Conservation (phyloP, 2,329 filamentous ascomycete species). For the Chaetoscypha palmicola region DNA sequence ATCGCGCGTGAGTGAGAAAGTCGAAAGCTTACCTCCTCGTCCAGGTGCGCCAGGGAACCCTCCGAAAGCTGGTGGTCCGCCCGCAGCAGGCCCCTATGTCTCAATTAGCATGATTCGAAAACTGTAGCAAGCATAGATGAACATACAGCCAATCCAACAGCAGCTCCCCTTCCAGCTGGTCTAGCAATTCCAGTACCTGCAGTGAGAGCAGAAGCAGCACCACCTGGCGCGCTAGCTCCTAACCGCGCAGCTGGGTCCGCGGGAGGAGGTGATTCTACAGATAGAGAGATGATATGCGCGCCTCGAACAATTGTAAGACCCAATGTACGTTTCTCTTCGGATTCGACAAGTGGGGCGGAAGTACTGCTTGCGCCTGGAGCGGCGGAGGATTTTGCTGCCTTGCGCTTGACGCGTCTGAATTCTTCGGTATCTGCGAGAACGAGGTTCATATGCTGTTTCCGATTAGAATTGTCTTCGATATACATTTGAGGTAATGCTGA, state of each 20-base stretch:
- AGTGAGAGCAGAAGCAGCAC: constrained; percentile 58
- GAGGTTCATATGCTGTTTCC: constrained; percentile 87
- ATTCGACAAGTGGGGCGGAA: constrained; percentile 65
- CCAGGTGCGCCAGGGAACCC: constrained; percentile 46
- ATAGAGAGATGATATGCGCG: constrained; percentile 88
- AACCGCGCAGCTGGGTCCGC: constrained; percentile 87
- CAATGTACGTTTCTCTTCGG: constrained; percentile 95
- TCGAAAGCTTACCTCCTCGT: constrained; percentile 49
- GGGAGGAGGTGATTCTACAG: constrained; percentile 91
- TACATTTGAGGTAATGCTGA: constrained; percentile 32
- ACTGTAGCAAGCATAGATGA: background rate
- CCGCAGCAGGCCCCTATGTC: constrained; percentile 67
- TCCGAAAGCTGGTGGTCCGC: constrained; percentile 61
- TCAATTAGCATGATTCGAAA: constrained; percentile 25
- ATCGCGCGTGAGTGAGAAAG: too few relatives aligned
- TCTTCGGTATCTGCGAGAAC: constrained; percentile 98
- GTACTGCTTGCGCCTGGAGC: constrained; percentile 46
- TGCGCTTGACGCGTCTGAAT: constrained; percentile 85
- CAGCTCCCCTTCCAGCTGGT: constrained; percentile 78
- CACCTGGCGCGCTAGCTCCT: constrained; percentile 66
- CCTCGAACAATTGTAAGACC: constrained; percentile 92
- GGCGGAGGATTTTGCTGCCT: constrained; percentile 64
- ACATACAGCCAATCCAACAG: constrained; percentile 72
- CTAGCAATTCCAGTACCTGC: constrained; percentile 85
- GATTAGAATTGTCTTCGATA: constrained; percentile 14